Base-by-base conservation (phyloP, 2,329 filamentous ascomycete species). In the Coniochaeta sp. region DNA sequence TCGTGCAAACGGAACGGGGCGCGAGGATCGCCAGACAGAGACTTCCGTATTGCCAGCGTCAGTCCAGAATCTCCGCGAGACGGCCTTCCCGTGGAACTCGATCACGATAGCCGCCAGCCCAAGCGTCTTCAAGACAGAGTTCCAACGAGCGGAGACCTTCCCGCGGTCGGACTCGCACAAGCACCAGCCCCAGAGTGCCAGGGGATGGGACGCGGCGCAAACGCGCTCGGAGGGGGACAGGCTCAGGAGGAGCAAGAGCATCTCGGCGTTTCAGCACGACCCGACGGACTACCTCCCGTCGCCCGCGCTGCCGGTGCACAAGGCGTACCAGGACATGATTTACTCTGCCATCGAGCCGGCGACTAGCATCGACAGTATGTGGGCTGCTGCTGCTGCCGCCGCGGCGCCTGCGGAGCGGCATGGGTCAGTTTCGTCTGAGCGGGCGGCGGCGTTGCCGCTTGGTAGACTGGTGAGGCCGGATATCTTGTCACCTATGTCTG, bases 1-100 rank as follows among this genome's bases (percentile, higher is more conserved):
- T 73, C 74, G 1, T 71, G 73, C 5, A 73, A 75, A 40, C 9
- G 38, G 38, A 40, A 4, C 38, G 3, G 38, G 10, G 38, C 38
- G 38, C 16, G 16, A n/a, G 16, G 38, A 40, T 40, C 38, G 9
- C 16, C 38, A 9, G 38, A 40, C 10, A n/a, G 38, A 40, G 17
- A n/a, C 38, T 17, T n/a, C 38, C 38, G 9, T 2, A 19, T 32
- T 28, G 19, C 55, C 1, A 32, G 30, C 30, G 3, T 17, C 38
- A 4, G 38, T 40, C 5, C 38, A 40, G 38, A 40, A 40, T n/a
- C 38, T 40, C 42, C 42, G 42, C 42, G 42, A 47, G 4, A 22
- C 42, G 19, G 42, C 47, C 24, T 52, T 52, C 24, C 47, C 61
- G 1, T 59, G 60, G 12, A 56, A 58, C 42, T 65, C 63, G 0